Evolutionary conservation across 2,329 filamentous ascomycete species (phyloP), one percentile per base, ranked within the genome.

Genomic region (Celoporthe dispersa): DNA sequence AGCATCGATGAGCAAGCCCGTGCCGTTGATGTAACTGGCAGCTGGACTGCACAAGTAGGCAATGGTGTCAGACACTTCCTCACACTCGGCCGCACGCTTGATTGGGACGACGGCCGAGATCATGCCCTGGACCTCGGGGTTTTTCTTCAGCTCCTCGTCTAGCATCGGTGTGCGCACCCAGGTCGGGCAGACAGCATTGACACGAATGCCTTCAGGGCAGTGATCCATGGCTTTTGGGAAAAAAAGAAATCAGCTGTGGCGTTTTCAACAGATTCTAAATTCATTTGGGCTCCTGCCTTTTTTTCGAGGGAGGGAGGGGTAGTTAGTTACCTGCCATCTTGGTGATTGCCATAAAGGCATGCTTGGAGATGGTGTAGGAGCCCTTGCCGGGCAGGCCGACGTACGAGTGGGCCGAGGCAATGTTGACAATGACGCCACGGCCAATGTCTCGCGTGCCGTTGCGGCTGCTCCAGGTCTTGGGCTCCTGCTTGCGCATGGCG

Each of bases 341-440:
- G 9, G 73, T 74, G 44, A 73, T 69, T 25, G 53, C 73, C 68
- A 73, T 73, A 28, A 69, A 71, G 4, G 72, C 70, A 67, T 73
- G 73, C 66, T 74, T 75, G n/a, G 74, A 74, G 22, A 71, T 75
- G 5, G 72, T 73, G 66, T 74, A 74, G 16, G 64, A 73, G 5
- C 60, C 69, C 53, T 72, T 74, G 31, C 70, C 57, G 1, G 73
- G 73, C 39, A 73, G 66, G 16, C 70, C 72, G 2, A 70, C 69
- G 60, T 68, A 74, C 11, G 74, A 73, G 33, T 72, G 72, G 57
- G 72, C 68, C 2, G 73, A 74, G 19, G 67, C 70, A 8, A 74
- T n/a, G 61, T 74, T 74, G 19, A 74, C 53, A 14, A 74, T 74
- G 11, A 65, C 67, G 6, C 73, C 71, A 0, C 74, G 69, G 11